Evolutionary conservation across 192 early-diverging fungal species (phyloP).

Genomic region (Lunasporangiospora selenospora): DNA sequence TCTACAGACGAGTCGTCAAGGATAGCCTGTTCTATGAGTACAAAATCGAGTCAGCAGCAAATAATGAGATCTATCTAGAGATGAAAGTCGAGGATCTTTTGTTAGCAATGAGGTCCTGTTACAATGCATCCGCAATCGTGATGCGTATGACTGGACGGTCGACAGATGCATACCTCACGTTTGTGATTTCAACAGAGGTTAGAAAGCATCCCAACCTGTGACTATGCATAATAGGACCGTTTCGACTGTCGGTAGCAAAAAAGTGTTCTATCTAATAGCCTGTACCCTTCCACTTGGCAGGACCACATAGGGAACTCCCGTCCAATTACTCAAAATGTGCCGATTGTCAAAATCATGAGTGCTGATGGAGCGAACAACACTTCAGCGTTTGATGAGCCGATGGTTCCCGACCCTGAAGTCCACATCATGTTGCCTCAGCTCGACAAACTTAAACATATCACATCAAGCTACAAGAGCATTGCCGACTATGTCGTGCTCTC

Average conservation of each 20-base stretch:
- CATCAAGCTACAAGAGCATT: constrained; percentile 69
- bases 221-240: constrained; percentile 7
- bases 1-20: constrained; percentile 11
- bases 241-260: too few species aligned
- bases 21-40: constrained; percentile 74
- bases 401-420: constrained; percentile 65
- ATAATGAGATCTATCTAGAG: constrained; percentile 79
- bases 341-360: constrained; percentile 36
- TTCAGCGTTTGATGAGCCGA: constrained; percentile 28
- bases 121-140: constrained; percentile 56
- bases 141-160: constrained; percentile 72
- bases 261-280: too few species aligned
- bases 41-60: constrained; percentile 63
- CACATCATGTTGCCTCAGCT: constrained; percentile 83
- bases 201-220: too few species aligned
- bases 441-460: constrained; percentile 66
- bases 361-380: constrained; percentile 26
- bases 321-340: constrained; percentile 20
- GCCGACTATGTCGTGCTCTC: constrained; percentile 67
- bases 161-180: constrained; percentile 56
- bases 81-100: constrained; percentile 69
- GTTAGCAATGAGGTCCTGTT: constrained; percentile 67
- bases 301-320: constrained; percentile 26
- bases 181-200: constrained; percentile 54
- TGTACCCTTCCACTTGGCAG: background rate